phyloP scores from a whole-genome alignment of 1,284 basidiomycete species.

The Boletellus deceptivus region DNA sequence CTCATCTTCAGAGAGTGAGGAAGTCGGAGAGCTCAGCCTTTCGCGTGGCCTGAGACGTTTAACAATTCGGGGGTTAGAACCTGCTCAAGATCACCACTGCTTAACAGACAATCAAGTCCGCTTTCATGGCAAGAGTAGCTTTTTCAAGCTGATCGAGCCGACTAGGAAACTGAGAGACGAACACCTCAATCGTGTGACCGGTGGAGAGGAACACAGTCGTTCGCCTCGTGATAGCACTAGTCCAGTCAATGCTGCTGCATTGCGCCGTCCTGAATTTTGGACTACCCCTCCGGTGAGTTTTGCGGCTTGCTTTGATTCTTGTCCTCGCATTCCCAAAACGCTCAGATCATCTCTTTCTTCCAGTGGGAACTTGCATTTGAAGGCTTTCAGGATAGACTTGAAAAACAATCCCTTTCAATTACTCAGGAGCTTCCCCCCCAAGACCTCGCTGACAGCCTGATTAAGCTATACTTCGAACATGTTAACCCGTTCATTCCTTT shows the following conservation, averaged over 20 bases:
- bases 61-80: conserved; percentile 38
- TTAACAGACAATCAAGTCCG: conserved; percentile 40
- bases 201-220: conserved; percentile 16
- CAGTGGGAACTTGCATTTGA: conserved; percentile 65
- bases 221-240: conserved; percentile 21
- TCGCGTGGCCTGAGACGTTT: conserved; percentile 40
- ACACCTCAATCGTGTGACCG: conserved; percentile 36
- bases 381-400: conserved; percentile 39
- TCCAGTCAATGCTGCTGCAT: conserved; percentile 23
- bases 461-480: conserved; percentile 65
- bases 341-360: conserved; percentile 4
- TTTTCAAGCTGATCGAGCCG: conserved; percentile 51
- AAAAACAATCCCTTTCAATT: conserved; percentile 38
- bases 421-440: conserved; percentile 52
- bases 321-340: background rate
- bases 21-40: conserved; percentile 38
- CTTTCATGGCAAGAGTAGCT: conserved; percentile 63
- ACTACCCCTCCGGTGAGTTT: conserved; percentile 35
- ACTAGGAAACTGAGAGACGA: conserved; percentile 53
- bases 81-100: conserved; percentile 23
- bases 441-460: conserved; percentile 54
- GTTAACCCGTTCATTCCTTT: conserved; percentile 59
- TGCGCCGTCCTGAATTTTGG: conserved; percentile 36
- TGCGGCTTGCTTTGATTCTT: background rate
- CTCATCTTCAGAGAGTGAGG: conserved; percentile 41